phyloP scores from a whole-genome alignment of 2,329 filamentous ascomycete species.

The Botryotinia convoluta region DNA sequence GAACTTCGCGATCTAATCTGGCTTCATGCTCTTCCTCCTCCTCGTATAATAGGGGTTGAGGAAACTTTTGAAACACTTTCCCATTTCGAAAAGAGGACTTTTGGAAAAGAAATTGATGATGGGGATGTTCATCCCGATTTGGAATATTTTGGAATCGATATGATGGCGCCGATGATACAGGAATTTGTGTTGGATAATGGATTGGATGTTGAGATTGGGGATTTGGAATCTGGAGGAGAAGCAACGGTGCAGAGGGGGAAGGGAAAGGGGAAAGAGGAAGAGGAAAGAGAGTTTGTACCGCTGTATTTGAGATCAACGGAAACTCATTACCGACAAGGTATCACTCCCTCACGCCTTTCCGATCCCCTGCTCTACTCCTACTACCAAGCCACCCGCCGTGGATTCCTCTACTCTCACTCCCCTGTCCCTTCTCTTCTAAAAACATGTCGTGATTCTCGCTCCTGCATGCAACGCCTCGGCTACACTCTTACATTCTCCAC shows the following conservation, averaged over 20 bases:
- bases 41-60: neutral
- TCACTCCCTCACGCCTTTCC: neutral
- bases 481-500: neutral
- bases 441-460: neutral
- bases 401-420: neutral
- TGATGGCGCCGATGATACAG: neutral
- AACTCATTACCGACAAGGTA: neutral
- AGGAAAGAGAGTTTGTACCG: neutral
- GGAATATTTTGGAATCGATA: neutral
- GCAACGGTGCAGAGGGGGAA: accelerated
- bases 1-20: neutral
- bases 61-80: neutral
- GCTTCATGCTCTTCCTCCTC: neutral
- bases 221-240: neutral
- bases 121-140: neutral
- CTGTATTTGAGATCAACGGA: neutral
- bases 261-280: neutral
- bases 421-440: neutral
- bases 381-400: neutral
- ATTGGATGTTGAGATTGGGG: neutral
- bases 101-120: neutral
- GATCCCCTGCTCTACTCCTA: neutral
- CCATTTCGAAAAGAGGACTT: neutral
- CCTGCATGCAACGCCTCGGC: neutral
- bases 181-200: neutral